Evolutionary conservation across 495 filamentous ascomycete genomes (phyloP).

Genomic region (Delitschia confertaspora): DNA sequence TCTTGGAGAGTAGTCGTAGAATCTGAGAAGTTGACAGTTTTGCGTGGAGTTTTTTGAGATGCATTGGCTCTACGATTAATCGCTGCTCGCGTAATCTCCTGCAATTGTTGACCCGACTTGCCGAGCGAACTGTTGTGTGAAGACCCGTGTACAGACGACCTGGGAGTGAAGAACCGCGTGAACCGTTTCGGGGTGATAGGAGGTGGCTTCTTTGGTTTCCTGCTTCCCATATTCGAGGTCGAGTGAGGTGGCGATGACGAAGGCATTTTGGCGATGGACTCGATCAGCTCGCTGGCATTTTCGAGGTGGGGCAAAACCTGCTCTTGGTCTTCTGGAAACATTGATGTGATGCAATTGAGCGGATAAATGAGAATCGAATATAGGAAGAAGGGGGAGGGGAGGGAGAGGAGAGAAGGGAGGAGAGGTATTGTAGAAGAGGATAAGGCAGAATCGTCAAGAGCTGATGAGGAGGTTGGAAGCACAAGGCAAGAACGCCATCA

Average conservation of each 20-base stretch:
- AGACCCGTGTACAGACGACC: conserved; percentile 34
- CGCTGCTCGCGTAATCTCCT: conserved; percentile 49
- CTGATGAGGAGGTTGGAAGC: conserved; percentile 14
- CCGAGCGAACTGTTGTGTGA: conserved; percentile 44
- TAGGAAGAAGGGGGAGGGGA: neutral
- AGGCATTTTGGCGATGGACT: conserved; percentile 20
- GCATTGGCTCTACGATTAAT: conserved; percentile 25
- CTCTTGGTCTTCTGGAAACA: neutral
- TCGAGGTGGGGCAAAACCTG: neutral
- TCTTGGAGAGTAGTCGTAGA: neutral
- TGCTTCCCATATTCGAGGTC: conserved; percentile 14
- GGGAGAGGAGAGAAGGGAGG: neutral
- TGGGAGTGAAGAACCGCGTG: conserved; percentile 75
- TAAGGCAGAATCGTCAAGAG: conserved; percentile 1
- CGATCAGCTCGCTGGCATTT: neutral
- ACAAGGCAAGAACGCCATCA: conserved; percentile 8
- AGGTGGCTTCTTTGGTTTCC: conserved; percentile 35
- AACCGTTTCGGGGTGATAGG: conserved; percentile 48
- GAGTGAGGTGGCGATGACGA: conserved; percentile 23
- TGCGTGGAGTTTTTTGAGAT: conserved; percentile 7
- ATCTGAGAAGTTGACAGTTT: conserved; percentile 28
- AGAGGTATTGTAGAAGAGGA: neutral
- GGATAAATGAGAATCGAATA: neutral
- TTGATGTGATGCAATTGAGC: neutral
- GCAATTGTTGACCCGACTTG: conserved; percentile 47